Conservation (phyloP, 1,139 yeast species). For the Saccharomyces hybrid region DNA sequence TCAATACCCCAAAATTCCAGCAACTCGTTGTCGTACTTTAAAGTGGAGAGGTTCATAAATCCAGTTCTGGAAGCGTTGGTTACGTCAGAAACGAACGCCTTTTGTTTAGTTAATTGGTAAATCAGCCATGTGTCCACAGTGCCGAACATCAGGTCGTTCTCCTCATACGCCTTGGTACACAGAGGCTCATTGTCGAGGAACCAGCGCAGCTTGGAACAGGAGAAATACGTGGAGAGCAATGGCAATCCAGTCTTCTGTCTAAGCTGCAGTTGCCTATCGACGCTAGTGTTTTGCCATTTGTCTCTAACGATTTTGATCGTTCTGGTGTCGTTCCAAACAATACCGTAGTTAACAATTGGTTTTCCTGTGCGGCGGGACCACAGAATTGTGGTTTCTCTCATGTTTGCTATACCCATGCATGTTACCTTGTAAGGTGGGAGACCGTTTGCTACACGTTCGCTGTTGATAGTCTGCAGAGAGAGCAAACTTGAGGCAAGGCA, state of each 20-base stretch:
- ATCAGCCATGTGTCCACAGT: conserved; percentile 94
- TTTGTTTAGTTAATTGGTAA: conserved; percentile 72
- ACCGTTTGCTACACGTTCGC: conserved; percentile 40
- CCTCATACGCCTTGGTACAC: conserved; percentile 64
- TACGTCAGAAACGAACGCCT: conserved; percentile 72
- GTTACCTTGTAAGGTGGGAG: conserved; percentile 48
- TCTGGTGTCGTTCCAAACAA: conserved; percentile 95
- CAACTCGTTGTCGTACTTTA: conserved; percentile 68
- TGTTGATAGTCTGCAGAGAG: conserved; percentile 50
- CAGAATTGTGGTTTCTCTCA: conserved; percentile 90
- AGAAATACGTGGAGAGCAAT: conserved; percentile 73
- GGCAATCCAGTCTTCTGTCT: conserved; percentile 77
- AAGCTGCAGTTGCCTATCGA: conserved; percentile 52
- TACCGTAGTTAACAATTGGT: conserved; percentile 73
- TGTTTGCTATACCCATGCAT: conserved; percentile 82
- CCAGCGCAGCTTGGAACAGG: conserved; percentile 90
- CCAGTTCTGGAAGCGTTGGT: conserved; percentile 90
- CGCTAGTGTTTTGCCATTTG: conserved; percentile 50
- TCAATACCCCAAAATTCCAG: conserved; percentile 77
- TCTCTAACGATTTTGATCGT: conserved; percentile 68
- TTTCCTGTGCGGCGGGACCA: conserved; percentile 83
- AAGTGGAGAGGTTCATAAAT: conserved; percentile 76
- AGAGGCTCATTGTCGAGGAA: conserved; percentile 68
- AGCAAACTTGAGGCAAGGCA: conserved; percentile 62
- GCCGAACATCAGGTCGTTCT: conserved; percentile 81